Percentiles rank a stretch among this genome's conserved stretches.
phyloP scores from a whole-genome alignment of 208 protist genomes.

The Leishmania gerbilli region DNA sequence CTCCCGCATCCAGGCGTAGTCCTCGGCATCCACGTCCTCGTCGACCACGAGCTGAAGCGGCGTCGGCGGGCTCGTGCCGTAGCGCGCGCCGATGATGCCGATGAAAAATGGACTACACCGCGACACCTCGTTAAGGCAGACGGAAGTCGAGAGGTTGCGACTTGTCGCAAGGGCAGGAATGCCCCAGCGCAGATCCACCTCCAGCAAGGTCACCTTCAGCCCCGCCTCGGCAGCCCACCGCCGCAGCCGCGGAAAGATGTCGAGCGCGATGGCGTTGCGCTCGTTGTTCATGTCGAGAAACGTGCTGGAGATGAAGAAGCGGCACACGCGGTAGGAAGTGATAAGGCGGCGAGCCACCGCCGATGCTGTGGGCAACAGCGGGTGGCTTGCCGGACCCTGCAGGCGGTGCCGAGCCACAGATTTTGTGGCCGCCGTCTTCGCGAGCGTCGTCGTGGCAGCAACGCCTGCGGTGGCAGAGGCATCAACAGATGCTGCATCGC shows the following conservation, averaged over 20 bases:
- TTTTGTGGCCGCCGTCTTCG: no score
- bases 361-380: neutral
- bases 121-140: conserved; percentile 95
- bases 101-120: conserved; percentile 94
- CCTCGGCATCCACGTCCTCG: conserved; percentile 62
- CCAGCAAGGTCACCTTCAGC: conserved; percentile 77
- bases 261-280: conserved; percentile 90
- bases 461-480: neutral
- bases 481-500: neutral
- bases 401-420: neutral
- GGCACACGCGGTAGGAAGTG: conserved; percentile 60
- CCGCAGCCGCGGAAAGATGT: conserved; percentile 93
- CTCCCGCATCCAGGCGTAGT: conserved; percentile 70
- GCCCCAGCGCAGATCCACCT: conserved; percentile 97
- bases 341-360: conserved; percentile 21
- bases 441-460: neutral
- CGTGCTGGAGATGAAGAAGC: conserved; percentile 96
- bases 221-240: conserved; percentile 64
- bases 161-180: conserved; percentile 85
- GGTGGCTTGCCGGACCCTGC: neutral
- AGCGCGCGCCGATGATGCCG: conserved; percentile 91
- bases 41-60: conserved; percentile 75
- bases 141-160: conserved; percentile 75
- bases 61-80: conserved; percentile 68
- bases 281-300: conserved; percentile 98